These are phyloP conservation scores for Neofusicoccum sp. DNA, from an alignment of 2,329 filamentous ascomycete species.

Conservation along the genomic window DNA sequence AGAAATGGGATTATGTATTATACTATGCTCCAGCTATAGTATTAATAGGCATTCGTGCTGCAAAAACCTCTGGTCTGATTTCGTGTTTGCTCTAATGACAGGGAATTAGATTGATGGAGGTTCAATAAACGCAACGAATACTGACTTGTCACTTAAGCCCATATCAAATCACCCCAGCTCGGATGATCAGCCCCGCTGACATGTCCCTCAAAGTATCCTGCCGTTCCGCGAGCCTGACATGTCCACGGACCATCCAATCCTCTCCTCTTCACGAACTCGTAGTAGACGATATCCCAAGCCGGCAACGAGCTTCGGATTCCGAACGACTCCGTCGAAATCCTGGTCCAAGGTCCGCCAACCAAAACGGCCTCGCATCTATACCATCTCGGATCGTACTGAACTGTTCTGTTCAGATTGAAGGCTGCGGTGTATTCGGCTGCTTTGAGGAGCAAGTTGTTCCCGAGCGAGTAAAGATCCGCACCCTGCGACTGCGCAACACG, in stretches of 20 bases:
- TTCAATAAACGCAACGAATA: too few species aligned
- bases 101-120: too few species aligned
- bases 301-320: slow-evolving; percentile 25
- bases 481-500: slow-evolving; percentile 41
- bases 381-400: slow-evolving; percentile 40
- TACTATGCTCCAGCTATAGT: neutral
- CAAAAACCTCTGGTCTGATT: neutral
- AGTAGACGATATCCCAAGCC: slow-evolving; percentile 34
- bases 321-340: slow-evolving; percentile 32
- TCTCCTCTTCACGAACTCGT: slow-evolving; percentile 37
- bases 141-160: neutral
- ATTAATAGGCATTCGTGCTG: slow-evolving; percentile 15
- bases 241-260: slow-evolving; percentile 28
- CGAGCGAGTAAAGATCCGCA: slow-evolving; percentile 36
- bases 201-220: slow-evolving; percentile 24
- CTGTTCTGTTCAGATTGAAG: slow-evolving; percentile 41
- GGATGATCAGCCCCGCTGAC: slow-evolving; percentile 27
- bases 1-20: neutral
- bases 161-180: slow-evolving; percentile 38
- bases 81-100: too few species aligned
- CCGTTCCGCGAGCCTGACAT: slow-evolving; percentile 22
- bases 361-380: slow-evolving; percentile 46
- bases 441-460: slow-evolving; percentile 38
- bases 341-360: slow-evolving; percentile 43
- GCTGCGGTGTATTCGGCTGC: slow-evolving; percentile 44